These are phyloP conservation scores for Suhomyces canberraensis DNA, from an alignment of 805 yeast genomes.

Conservation along the genomic window DNA sequence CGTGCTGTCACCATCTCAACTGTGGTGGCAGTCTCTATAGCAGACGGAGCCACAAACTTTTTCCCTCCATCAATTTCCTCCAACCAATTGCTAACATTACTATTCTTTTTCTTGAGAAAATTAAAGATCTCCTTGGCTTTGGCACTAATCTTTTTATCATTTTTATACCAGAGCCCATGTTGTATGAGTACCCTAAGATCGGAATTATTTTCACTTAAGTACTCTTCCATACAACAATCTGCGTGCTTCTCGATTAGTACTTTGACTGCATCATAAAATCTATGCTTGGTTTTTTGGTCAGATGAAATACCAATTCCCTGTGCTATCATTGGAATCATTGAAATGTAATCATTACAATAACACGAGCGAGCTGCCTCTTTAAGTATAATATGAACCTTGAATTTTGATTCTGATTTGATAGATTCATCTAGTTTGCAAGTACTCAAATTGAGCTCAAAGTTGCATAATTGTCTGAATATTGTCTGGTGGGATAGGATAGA, in stretches of 20 bases:
- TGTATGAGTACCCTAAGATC: conserved; percentile 31
- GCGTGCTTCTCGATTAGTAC: conserved; percentile 23
- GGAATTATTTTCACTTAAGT: conserved; percentile 19
- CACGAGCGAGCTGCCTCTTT: conserved; percentile 13
- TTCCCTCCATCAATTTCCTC: no score
- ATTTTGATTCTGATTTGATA: conserved; percentile 13
- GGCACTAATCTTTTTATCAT: conserved; percentile 18
- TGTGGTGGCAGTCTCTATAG: no score
- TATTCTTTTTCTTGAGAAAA: no score
- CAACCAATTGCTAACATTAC: no score
- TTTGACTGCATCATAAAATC: conserved; percentile 25
- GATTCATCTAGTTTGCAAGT: no score
- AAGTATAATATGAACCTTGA: conserved; percentile 16
- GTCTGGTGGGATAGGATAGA: no score
- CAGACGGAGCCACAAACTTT: no score
- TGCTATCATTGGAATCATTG: conserved; percentile 31
- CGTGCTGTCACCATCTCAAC: no score
- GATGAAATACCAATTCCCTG: conserved; percentile 30
- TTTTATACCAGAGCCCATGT: conserved; percentile 30
- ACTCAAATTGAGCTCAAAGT: no score
- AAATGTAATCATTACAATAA: conserved; percentile 28
- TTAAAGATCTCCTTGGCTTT: conserved; percentile 23
- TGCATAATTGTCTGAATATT: no score
- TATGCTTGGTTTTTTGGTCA: conserved; percentile 11
- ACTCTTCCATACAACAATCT: conserved; percentile 34